Conservation (phyloP, 2,329 filamentous ascomycete species). For the Myriangium duriaei region DNA sequence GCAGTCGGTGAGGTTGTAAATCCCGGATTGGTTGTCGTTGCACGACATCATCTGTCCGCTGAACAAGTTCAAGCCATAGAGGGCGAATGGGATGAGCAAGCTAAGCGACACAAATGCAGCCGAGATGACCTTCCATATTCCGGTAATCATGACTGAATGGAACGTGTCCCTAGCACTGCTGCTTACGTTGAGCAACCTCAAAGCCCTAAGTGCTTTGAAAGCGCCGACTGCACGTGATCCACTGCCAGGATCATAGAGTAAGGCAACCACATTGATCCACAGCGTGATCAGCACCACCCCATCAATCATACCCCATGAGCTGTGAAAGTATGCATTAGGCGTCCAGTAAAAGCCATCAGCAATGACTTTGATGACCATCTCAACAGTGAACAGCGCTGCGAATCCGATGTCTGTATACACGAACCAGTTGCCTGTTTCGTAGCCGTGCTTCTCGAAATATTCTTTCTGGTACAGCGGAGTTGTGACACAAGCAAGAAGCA, state of each 20-base stretch:
- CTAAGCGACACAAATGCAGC: constrained; percentile 90
- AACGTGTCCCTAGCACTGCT: constrained; percentile 93
- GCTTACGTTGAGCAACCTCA: constrained; percentile 87
- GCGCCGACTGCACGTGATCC: constrained; percentile 86
- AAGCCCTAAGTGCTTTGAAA: constrained; percentile 88
- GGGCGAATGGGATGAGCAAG: constrained; percentile 87
- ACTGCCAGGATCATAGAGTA: constrained; percentile 67
- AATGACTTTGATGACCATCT: constrained; percentile 83
- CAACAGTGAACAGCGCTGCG: constrained; percentile 70
- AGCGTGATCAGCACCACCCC: constrained; percentile 81
- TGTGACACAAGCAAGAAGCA: constrained; percentile 85
- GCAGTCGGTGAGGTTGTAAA: constrained; percentile 57
- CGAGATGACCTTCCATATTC: constrained; percentile 86
- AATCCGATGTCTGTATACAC: constrained; percentile 89
- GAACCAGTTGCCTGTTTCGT: constrained; percentile 72
- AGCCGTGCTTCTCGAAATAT: constrained; percentile 54
- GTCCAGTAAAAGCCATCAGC: constrained; percentile 95
- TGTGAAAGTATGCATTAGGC: constrained; percentile 91
- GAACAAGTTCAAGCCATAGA: constrained; percentile 90
- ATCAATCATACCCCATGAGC: constrained; percentile 94
- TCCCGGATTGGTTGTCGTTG: constrained; percentile 54
- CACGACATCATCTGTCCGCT: constrained; percentile 67
- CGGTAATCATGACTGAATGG: constrained; percentile 87
- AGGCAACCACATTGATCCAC: constrained; percentile 85
- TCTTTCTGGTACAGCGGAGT: constrained; percentile 88